Conservation (phyloP, 768 basidiomycete genomes). For the Fomitopsis pulvina region DNA sequence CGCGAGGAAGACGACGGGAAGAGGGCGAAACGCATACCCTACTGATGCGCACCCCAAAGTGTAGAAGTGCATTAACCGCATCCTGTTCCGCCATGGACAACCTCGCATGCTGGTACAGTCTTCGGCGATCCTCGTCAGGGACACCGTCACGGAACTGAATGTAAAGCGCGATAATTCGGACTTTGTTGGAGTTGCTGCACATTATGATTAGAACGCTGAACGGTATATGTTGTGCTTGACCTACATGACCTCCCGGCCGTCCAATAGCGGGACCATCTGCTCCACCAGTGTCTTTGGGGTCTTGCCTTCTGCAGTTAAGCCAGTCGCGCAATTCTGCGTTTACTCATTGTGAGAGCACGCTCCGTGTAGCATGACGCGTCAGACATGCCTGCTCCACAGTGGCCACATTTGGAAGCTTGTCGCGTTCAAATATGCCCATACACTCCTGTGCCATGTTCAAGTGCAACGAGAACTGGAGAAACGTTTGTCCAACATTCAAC, state of each 20-base stretch:
- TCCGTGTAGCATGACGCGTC: background rate
- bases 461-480: slow-evolving; percentile 82
- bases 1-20: background rate
- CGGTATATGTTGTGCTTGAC: slow-evolving; percentile 15
- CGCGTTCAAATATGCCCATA: slow-evolving; percentile 88
- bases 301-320: slow-evolving; percentile 86
- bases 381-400: slow-evolving; percentile 79
- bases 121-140: slow-evolving; percentile 93
- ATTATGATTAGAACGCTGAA: background rate
- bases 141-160: slow-evolving; percentile 94
- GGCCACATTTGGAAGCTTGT: slow-evolving; percentile 76
- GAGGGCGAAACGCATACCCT: slow-evolving; percentile 46
- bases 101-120: slow-evolving; percentile 92
- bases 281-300: slow-evolving; percentile 92
- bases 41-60: slow-evolving; percentile 77
- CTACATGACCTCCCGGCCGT: slow-evolving; percentile 79
- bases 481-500: background rate
- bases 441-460: slow-evolving; percentile 97
- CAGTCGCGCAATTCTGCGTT: slow-evolving; percentile 88
- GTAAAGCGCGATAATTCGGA: slow-evolving; percentile 93
- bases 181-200: slow-evolving; percentile 80
- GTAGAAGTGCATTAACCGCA: slow-evolving; percentile 79
- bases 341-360: background rate
- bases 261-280: slow-evolving; percentile 96
- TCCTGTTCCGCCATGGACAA: slow-evolving; percentile 87